Evolutionary conservation across 345 rosid genomes (phyloP).

Genomic region (Eucalyptus cladocalyx): DNA sequence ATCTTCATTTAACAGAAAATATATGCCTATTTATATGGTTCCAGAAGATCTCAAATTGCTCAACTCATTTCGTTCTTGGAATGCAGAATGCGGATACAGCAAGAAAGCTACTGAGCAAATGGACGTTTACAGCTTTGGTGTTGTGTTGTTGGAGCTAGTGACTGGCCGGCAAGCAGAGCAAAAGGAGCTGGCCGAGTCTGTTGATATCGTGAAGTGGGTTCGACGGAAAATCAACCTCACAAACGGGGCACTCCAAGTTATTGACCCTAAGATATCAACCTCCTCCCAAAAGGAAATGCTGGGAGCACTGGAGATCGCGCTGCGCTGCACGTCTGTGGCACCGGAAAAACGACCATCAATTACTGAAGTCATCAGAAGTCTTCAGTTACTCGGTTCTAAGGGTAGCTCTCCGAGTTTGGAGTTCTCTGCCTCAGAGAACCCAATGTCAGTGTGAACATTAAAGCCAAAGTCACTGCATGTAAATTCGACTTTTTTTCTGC

Average conservation of each 20-base stretch:
- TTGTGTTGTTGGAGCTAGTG: conserved; percentile 71
- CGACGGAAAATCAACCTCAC: conserved; percentile 80
- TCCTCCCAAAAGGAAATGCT: conserved; percentile 47
- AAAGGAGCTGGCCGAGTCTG: conserved; percentile 26
- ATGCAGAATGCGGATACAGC: conserved; percentile 57
- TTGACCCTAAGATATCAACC: conserved; percentile 51
- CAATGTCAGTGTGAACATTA: background rate
- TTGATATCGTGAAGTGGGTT: conserved; percentile 79
- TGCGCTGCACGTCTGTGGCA: conserved; percentile 60
- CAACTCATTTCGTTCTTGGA: background rate
- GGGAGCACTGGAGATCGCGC: conserved; percentile 59
- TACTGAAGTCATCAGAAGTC: conserved; percentile 54
- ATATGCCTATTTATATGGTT: background rate
- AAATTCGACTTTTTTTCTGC: background rate
- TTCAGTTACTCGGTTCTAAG: conserved; percentile 28
- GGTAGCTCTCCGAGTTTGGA: background rate
- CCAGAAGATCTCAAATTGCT: background rate
- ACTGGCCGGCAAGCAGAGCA: conserved; percentile 59
- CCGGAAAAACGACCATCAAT: conserved; percentile 79
- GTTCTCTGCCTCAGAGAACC: conserved; percentile 8
- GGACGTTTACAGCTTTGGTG: conserved; percentile 91
- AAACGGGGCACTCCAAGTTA: conserved; percentile 56
- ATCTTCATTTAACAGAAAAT: background rate
- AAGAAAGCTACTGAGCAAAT: conserved; percentile 76
- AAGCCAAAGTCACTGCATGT: background rate